Percentiles rank a stretch among this genome's conserved stretches.
phyloP scores from a whole-genome alignment of 805 yeast species.

The Metahyphopichia silvanorum region DNA sequence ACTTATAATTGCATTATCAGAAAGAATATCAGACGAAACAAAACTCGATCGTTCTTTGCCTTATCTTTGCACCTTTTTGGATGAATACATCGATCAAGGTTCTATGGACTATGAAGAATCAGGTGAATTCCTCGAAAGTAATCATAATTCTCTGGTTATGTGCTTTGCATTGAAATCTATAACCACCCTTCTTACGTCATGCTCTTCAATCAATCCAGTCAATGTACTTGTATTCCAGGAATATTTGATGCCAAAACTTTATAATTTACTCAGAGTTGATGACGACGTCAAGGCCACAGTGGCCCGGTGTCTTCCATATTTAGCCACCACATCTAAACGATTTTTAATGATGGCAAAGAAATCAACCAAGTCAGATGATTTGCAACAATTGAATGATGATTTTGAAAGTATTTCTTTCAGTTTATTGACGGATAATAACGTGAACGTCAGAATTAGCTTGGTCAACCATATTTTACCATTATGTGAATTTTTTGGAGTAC shows the following conservation, averaged over 20 bases:
- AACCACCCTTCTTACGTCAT: constrained; percentile 64
- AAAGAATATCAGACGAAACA: constrained; percentile 73
- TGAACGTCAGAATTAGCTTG: constrained; percentile 66
- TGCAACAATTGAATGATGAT: constrained; percentile 42
- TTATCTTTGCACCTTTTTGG: constrained; percentile 66
- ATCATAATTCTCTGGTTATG: constrained; percentile 54
- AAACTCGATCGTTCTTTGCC: constrained; percentile 87
- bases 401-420: constrained; percentile 65
- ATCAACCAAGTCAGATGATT: constrained; percentile 17
- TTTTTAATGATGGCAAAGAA: constrained; percentile 60
- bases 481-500: constrained; percentile 81
- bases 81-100: constrained; percentile 43
- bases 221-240: constrained; percentile 79
- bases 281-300: constrained; percentile 54
- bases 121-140: constrained; percentile 1
- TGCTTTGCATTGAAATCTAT: constrained; percentile 60
- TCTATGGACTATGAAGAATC: constrained; percentile 3
- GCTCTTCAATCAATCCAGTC: constrained; percentile 65
- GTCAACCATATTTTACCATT: constrained; percentile 70
- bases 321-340: constrained; percentile 62
- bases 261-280: constrained; percentile 16
- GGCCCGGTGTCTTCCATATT: constrained; percentile 68
- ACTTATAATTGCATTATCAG: constrained; percentile 70
- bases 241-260: constrained; percentile 71
- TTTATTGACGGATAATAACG: constrained; percentile 65